Base-by-base conservation (phyloP, 805 yeast genomes). In the Ogataea naganishii region DNA sequence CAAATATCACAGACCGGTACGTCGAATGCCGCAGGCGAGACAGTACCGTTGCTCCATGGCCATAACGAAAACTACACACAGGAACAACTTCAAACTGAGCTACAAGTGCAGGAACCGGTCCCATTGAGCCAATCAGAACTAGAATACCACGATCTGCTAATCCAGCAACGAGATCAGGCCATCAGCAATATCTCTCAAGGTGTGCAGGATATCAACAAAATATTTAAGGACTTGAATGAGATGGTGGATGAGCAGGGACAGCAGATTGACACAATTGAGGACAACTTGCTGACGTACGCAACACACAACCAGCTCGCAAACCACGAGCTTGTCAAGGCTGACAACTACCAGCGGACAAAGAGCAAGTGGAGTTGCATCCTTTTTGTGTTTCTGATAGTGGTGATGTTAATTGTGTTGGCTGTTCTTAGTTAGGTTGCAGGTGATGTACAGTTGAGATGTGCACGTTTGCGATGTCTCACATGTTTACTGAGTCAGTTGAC, bases 181-280 rank as follows among this genome's bases (percentile, higher is more conserved):
- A 80, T 88, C 19, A 62, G 65, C 18, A 75, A 72, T 37, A 78
- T 86, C 7, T 76, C 80, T 24, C 72, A 73, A 24, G 94, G 95
- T 0, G 84, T 86, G 8, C 70, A 66, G 31, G 96, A 88, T 40
- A 83, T 88, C 24, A 86, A 88, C 51, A 67, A 85, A 7, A 86
- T 88, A 4, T 86, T 85, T 51, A 75, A 75, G 40, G 95, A 86
- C 44, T 54, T 88, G 33, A 85, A 86, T 11, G 68, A 73, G 22
- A 58, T 88, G 43, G 92, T 88, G 2, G 63, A 68, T 30, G 88
- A 84, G 51, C 96, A 88, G 50, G 95, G 95, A 5, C 76, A 71
- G 18, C 86, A 82, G 41, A 66, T 88, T 12, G 94, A 85, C 46
- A 73, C 86, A 0, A 74, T 88, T 12, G 96, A 85, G 47, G 84